Evolutionary conservation across 2,329 filamentous ascomycete species (phyloP), one percentile per base, ranked within the genome.

Genomic region (Aureobasidium sp.): DNA sequence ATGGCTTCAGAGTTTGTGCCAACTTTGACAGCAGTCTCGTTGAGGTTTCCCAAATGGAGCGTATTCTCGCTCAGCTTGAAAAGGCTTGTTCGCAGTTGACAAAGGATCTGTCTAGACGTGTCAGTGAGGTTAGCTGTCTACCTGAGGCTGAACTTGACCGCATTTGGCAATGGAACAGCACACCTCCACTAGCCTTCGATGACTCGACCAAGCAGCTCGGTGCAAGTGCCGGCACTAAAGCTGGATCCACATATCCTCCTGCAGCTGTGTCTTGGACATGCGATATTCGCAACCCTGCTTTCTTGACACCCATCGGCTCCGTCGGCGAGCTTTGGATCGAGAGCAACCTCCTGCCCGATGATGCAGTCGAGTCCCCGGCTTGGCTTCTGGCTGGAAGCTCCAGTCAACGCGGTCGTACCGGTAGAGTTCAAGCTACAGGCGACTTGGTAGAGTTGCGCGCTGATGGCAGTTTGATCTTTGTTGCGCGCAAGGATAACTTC

Each of bases 221-320:
- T 14, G 39, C 45, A 14, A 3, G 12, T 3, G 4, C 32, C 21
- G 21, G 21, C 27, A 19, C 35, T 2, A 32, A 40, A 7, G 30
- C 32, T 17, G 52, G 52, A 2, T 52, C 39, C 7, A 7, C 12
- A 10, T 57, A 55, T 25, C 55, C 55, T 27, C 39, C 24, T 29
- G 49, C 40, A 3, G 17, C 37, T 4, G 42, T 55, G 34, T 21
- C 37, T 0, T 70, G 67, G 67, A 58, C 69, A 27, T 61, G 62
- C 3, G 58, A 66, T 47, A 54, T 58, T 3, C 50, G 49, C 3
- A 58, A 66, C 29, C 48, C 58, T 14, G 50, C 62, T 17, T 42
- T 29, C 3, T 57, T 69, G 3, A 41, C 70, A 2, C 71, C 74
- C 0, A 62, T 76, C 7, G 75, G 75, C 8, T 41, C 49, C 30